Percentiles rank a stretch among this genome's conserved stretches.
phyloP scores from a whole-genome alignment of 1,284 basidiomycete genomes.

The Exsudoporus floridanus region DNA sequence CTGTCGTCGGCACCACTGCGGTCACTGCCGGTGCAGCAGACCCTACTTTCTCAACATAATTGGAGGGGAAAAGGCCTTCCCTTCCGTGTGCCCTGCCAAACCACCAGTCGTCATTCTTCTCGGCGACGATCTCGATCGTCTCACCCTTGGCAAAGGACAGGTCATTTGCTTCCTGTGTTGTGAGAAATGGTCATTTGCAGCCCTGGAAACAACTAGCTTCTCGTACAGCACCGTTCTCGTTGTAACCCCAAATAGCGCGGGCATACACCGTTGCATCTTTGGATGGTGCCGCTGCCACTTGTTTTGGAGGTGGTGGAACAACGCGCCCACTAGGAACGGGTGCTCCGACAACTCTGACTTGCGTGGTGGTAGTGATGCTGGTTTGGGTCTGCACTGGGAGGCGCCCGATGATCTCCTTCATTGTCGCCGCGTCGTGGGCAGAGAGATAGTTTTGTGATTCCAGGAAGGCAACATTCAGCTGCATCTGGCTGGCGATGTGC shows the following conservation, averaged over 20 bases:
- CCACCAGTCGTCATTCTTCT: slow-evolving; percentile 45
- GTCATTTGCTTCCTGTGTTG: slow-evolving; percentile 50
- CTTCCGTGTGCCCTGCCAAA: slow-evolving; percentile 46
- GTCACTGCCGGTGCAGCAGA: slow-evolving; percentile 13
- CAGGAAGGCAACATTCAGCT: slow-evolving; percentile 61
- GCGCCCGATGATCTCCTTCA: slow-evolving; percentile 48
- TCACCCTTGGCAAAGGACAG: slow-evolving; percentile 37
- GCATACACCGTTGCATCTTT: slow-evolving; percentile 39
- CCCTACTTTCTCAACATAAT: slow-evolving; percentile 55
- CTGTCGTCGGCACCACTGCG: background rate
- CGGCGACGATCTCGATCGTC: slow-evolving; percentile 35
- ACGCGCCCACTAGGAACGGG: slow-evolving; percentile 7
- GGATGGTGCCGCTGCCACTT: slow-evolving; percentile 17
- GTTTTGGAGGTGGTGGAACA: slow-evolving; percentile 23
- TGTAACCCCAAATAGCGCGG: slow-evolving; percentile 65
- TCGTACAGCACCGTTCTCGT: slow-evolving; percentile 53
- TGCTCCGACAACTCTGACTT: slow-evolving; percentile 9
- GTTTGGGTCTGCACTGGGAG: slow-evolving; percentile 37
- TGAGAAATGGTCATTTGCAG: slow-evolving; percentile 8
- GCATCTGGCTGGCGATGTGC: slow-evolving; percentile 63
- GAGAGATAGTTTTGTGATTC: slow-evolving; percentile 58
- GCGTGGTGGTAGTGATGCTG: slow-evolving; percentile 11
- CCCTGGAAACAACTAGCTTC: background rate
- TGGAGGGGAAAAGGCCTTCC: slow-evolving; percentile 65
- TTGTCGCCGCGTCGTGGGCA: slow-evolving; percentile 45